phyloP scores from a whole-genome alignment of 2,329 filamentous ascomycete species.

The Colletotrichum musicola region DNA sequence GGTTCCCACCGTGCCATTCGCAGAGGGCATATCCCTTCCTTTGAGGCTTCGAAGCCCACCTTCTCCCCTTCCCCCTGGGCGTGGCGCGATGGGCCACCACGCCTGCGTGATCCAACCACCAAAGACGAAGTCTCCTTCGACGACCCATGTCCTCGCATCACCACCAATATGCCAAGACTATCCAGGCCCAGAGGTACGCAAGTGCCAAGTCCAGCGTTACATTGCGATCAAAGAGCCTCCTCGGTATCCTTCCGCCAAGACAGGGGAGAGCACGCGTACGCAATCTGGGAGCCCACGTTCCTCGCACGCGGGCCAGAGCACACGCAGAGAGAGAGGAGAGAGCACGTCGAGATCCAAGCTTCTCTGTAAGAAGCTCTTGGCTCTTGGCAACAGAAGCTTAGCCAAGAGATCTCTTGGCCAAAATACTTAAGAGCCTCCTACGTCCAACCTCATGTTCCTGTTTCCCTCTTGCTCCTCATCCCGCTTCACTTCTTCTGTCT shows the following conservation, averaged over 20 bases:
- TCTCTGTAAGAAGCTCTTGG: slow-evolving; percentile 27
- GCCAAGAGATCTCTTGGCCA: slow-evolving; percentile 24
- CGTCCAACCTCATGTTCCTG: neutral
- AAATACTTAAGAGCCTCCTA: slow-evolving; percentile 28
- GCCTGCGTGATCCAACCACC: slow-evolving; percentile 1
- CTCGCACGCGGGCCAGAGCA: neutral
- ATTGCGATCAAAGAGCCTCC: slow-evolving; percentile 26
- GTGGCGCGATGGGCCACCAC: slow-evolving; percentile 7
- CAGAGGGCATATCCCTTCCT: neutral
- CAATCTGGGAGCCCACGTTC: slow-evolving; percentile 3
- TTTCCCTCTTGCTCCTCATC: slow-evolving; percentile 19
- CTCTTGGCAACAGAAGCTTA: slow-evolving; percentile 34
- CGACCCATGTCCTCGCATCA: neutral
- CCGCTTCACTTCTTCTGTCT: slow-evolving; percentile 35
- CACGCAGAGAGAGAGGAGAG: neutral
- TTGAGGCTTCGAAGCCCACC: neutral
- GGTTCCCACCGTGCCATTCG: slow-evolving; percentile 4
- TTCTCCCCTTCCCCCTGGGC: neutral
- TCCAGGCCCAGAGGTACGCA: slow-evolving; percentile 22
- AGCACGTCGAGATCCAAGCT: slow-evolving; percentile 9
- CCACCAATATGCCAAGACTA: slow-evolving; percentile 8
- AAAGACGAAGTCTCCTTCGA: neutral
- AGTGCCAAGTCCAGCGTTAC: slow-evolving; percentile 26
- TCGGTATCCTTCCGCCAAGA: slow-evolving; percentile 23
- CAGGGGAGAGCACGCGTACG: slow-evolving; percentile 7